Evolutionary conservation across 345 rosid species (phyloP), one percentile per base, ranked within the genome.

Genomic region (Euphorbia peplus): DNA sequence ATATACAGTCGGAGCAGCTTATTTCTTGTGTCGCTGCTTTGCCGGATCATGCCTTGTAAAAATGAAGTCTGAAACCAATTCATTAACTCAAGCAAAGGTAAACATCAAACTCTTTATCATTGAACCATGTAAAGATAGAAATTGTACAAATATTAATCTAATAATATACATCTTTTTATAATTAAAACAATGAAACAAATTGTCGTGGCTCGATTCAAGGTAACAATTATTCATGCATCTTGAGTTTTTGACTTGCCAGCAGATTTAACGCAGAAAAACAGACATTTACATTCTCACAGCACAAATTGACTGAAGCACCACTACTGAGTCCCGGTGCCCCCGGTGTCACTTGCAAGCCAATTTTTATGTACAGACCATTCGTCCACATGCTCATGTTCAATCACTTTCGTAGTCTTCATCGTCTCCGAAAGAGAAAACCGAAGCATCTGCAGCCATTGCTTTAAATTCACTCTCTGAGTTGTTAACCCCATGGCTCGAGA

Each of bases 371-470:
- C 73, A 75, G 54, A 59, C 48, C 44, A 52, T 41, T 48, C 22
- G 41, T 51, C 48, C 8, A 41, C 13, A 3, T 44, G 14, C 50
- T 18, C 15, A 12, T 32, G 22, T 29, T 87, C 71, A 84, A 14
- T 89, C 96, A 41, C 97, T 93, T 71, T 86, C 92, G 18, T 76
- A 87, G 67, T 92, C 93, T 60, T 92, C 96, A 4, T 90, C 95
- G 32, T 93, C 93, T 58, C 97, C 98, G 32, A 93, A 90, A 29
- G 84, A 80, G 72, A 93, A 93, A 44, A 93, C 96, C 0, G 93
- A 93, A 16, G 95, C 91, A 62, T 89, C 97, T 21, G 98, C 96
- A 54, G 97, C 96, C 50, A 89, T 88, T 61, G 88, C 88, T 66
- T 89, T 91, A 64, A 93, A 84, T 69, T 89, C 83, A 55, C 85